Conservation (phyloP, 805 yeast species). For the Kazachstania psychrophila region DNA sequence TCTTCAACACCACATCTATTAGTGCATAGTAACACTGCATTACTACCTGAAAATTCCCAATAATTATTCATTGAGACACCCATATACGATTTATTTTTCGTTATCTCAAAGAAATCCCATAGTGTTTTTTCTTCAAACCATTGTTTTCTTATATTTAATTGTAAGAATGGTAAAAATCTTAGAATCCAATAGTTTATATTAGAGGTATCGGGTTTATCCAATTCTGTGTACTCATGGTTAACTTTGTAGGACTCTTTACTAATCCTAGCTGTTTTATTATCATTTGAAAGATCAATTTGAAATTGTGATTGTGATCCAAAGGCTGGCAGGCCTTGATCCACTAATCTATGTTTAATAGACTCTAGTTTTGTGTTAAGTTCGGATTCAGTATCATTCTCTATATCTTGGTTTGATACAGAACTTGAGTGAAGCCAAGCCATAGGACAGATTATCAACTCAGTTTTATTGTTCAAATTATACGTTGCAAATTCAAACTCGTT, state of each 20-base stretch:
- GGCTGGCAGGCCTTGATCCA: slow-evolving; percentile 12
- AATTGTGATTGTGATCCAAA: slow-evolving; percentile 22
- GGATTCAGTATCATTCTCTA: slow-evolving; percentile 10
- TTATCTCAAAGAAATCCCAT: slow-evolving; percentile 6
- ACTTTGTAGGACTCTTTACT: slow-evolving; percentile 7
- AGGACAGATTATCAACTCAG: slow-evolving; percentile 59
- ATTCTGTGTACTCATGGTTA: slow-evolving; percentile 15
- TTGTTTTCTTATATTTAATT: slow-evolving; percentile 23
- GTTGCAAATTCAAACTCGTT: slow-evolving; percentile 60
- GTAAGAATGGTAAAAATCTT: slow-evolving; percentile 55
- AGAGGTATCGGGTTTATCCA: slow-evolving; percentile 35
- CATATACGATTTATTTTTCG: slow-evolving; percentile 12
- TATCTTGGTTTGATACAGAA: slow-evolving; percentile 29
- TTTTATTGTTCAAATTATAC: slow-evolving; percentile 38
- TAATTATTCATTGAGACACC: slow-evolving; percentile 15
- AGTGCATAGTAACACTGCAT: slow-evolving; percentile 42
- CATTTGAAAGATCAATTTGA: slow-evolving; percentile 16
- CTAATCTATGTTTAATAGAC: slow-evolving; percentile 9
- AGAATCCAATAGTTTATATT: slow-evolving; percentile 68
- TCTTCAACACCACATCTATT: slow-evolving; percentile 77
- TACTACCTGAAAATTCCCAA: slow-evolving; percentile 23
- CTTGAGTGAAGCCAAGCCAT: slow-evolving; percentile 73
- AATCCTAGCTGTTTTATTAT: slow-evolving; percentile 6
- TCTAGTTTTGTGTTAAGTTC: slow-evolving; percentile 4
- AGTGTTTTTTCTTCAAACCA: slow-evolving; percentile 12